phyloP scores from a whole-genome alignment of 1,139 yeast species.

The Blastobotrys petasosporus region DNA sequence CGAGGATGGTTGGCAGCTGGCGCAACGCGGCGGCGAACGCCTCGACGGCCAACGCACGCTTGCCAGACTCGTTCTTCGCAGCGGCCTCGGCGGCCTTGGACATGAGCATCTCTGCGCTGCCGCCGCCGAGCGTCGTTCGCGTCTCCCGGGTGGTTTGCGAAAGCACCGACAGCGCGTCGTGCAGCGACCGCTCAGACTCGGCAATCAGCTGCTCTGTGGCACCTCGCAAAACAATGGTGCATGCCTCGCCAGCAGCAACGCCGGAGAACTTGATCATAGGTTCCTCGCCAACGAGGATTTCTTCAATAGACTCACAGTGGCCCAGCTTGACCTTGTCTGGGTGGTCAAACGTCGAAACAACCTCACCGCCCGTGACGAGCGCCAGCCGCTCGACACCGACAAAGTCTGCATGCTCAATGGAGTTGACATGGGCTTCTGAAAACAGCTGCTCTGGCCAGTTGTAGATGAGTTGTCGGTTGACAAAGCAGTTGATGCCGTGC shows the following conservation, averaged over 20 bases:
- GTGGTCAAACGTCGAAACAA: slow-evolving; percentile 90
- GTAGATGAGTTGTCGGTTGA: slow-evolving; percentile 91
- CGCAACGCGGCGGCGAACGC: slow-evolving; percentile 91
- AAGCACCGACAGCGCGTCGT: slow-evolving; percentile 91
- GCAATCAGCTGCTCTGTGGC: slow-evolving; percentile 95
- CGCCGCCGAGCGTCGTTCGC: slow-evolving; percentile 96
- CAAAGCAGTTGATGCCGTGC: slow-evolving; percentile 80
- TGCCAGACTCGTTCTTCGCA: slow-evolving; percentile 91
- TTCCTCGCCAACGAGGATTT: slow-evolving; percentile 87
- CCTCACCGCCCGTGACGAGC: slow-evolving; percentile 96
- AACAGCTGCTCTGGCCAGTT: slow-evolving; percentile 97
- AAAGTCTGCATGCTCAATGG: slow-evolving; percentile 97
- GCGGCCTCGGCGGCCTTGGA: slow-evolving; percentile 94
- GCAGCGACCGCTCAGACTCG: slow-evolving; percentile 95
- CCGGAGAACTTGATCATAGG: slow-evolving; percentile 84
- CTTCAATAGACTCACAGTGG: slow-evolving; percentile 84
- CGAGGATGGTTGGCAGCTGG: slow-evolving; percentile 90
- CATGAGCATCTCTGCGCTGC: slow-evolving; percentile 98
- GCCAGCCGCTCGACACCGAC: slow-evolving; percentile 97
- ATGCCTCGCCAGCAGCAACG: slow-evolving; percentile 92
- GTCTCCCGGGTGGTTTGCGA: slow-evolving; percentile 94
- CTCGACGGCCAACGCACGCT: slow-evolving; percentile 90
- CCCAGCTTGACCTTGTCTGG: slow-evolving; percentile 86
- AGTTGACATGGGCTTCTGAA: slow-evolving; percentile 78
- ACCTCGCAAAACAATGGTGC: slow-evolving; percentile 93